Conservation (phyloP, 192 early-diverging fungal species). For the Backusella westeae region DNA sequence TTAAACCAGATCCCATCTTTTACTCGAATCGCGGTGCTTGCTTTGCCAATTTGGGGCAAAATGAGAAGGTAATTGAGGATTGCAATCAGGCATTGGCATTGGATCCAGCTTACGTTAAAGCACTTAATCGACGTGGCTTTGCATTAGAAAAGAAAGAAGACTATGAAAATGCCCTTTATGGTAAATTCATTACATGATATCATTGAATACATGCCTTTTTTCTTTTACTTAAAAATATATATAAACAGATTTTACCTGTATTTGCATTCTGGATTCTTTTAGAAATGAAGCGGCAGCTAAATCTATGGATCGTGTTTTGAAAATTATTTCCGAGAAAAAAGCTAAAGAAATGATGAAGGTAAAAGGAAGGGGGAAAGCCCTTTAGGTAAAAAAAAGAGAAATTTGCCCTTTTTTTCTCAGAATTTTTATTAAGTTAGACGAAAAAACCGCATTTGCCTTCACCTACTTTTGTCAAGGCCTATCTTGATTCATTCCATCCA, state of each 20-base stretch:
- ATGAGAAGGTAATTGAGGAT: slow-evolving; percentile 80
- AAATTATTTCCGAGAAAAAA: slow-evolving; percentile 73
- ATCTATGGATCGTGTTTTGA: slow-evolving; percentile 87
- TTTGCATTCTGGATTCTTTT: slow-evolving; percentile 95
- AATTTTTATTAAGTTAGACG: slow-evolving; percentile 20
- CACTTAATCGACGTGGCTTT: slow-evolving; percentile 52
- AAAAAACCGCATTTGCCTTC: slow-evolving; percentile 75
- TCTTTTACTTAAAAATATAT: neutral
- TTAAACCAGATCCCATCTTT: slow-evolving; percentile 81
- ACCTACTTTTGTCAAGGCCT: slow-evolving; percentile 87
- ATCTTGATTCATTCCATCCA: slow-evolving; percentile 89
- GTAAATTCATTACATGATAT: slow-evolving; percentile 18
- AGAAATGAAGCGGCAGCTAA: slow-evolving; percentile 76
- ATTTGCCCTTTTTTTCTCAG: neutral
- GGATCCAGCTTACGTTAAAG: slow-evolving; percentile 90
- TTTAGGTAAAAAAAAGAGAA: neutral
- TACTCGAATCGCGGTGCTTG: slow-evolving; percentile 97
- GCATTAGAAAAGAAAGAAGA: slow-evolving; percentile 54
- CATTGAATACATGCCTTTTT: neutral
- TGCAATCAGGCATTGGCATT: slow-evolving; percentile 79
- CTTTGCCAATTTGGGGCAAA: slow-evolving; percentile 71
- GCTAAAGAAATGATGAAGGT: slow-evolving; percentile 73
- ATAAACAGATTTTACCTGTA: slow-evolving; percentile 77
- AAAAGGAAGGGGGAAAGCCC: neutral
- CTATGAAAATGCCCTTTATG: slow-evolving; percentile 53